Conservation (phyloP, 2,329 filamentous ascomycete genomes). For the Biscogniauxia marginata region DNA sequence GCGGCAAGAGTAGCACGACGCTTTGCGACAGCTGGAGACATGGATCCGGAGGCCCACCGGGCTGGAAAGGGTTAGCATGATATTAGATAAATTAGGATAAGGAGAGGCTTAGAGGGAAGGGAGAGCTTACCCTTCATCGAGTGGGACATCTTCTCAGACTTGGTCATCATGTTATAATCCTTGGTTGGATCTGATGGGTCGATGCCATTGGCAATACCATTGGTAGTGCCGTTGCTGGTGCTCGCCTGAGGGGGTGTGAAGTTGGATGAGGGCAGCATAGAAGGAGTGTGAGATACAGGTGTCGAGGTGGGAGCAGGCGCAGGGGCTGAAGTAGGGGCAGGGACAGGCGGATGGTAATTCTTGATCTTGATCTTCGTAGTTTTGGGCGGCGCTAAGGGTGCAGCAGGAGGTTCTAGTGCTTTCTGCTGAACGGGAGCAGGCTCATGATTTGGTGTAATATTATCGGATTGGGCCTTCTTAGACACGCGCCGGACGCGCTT, state of each 20-base stretch:
- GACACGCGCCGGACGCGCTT: slow-evolving; percentile 29
- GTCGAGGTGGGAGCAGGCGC: slow-evolving; percentile 8
- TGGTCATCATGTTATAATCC: slow-evolving; percentile 61
- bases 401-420: slow-evolving; percentile 8
- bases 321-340: not conserved
- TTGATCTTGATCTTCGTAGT: slow-evolving; percentile 36
- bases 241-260: slow-evolving; percentile 13
- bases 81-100: not conserved
- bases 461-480: slow-evolving; percentile 28
- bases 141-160: slow-evolving; percentile 65
- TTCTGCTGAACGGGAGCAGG: slow-evolving; percentile 10
- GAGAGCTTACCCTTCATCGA: slow-evolving; percentile 60
- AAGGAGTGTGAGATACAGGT: slow-evolving; percentile 18
- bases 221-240: slow-evolving; percentile 13
- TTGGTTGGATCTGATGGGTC: slow-evolving; percentile 42
- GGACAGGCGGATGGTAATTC: slow-evolving; percentile 24
- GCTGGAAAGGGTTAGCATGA: slow-evolving; percentile 38
- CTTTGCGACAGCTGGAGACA: slow-evolving; percentile 60
- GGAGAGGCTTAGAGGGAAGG: not conserved
- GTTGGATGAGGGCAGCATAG: slow-evolving; percentile 14
- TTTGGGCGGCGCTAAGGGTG: slow-evolving; percentile 10
- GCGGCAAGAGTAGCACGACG: slow-evolving; percentile 59
- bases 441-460: slow-evolving; percentile 14
- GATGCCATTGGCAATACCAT: slow-evolving; percentile 29
- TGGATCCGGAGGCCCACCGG: slow-evolving; percentile 60